These are phyloP conservation scores for Sugiyamaella mastotermitis DNA, from an alignment of 805 yeast genomes.

Conservation along the genomic window DNA sequence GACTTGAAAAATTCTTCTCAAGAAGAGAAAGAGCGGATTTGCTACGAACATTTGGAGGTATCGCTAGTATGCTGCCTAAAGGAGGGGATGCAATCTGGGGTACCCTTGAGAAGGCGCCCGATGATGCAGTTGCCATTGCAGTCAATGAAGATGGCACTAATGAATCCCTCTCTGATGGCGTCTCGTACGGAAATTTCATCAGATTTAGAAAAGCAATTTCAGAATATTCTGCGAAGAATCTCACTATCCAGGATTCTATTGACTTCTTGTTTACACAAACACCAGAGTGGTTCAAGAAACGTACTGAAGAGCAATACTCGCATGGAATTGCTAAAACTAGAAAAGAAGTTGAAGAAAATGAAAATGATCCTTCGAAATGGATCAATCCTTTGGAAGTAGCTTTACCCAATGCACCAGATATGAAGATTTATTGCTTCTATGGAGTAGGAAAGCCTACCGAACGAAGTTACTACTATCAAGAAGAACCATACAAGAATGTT, in stretches of 20 bases:
- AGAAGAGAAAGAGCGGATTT: constrained; percentile 82
- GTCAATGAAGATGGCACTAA: constrained; percentile 3
- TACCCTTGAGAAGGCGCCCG: constrained; percentile 56
- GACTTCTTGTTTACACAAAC: constrained; percentile 57
- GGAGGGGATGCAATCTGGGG: constrained; percentile 96
- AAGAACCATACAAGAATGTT: constrained; percentile 48
- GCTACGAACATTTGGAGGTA: constrained; percentile 85
- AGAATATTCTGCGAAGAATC: constrained; percentile 40
- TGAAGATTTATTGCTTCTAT: constrained; percentile 83
- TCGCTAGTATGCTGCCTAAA: constrained; percentile 93
- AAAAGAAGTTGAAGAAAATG: constrained; percentile 56
- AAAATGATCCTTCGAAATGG: constrained; percentile 77
- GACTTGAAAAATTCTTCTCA: constrained; percentile 88
- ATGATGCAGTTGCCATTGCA: constrained; percentile 40
- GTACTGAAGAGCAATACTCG: constrained; percentile 69
- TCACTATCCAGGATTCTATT: constrained; percentile 63
- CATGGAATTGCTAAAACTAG: constrained; percentile 63
- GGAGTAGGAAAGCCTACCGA: constrained; percentile 98
- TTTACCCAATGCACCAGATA: constrained; percentile 87
- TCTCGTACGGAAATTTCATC: constrained; percentile 68
- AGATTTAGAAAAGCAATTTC: constrained; percentile 49
- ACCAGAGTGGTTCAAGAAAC: constrained; percentile 68
- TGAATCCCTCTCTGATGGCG: constrained; percentile 20
- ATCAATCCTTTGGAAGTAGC: constrained; percentile 90
- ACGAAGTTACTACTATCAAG: constrained; percentile 80